Base-by-base conservation (phyloP, 306 rosid genomes). In the Bauhinia variegata region DNA sequence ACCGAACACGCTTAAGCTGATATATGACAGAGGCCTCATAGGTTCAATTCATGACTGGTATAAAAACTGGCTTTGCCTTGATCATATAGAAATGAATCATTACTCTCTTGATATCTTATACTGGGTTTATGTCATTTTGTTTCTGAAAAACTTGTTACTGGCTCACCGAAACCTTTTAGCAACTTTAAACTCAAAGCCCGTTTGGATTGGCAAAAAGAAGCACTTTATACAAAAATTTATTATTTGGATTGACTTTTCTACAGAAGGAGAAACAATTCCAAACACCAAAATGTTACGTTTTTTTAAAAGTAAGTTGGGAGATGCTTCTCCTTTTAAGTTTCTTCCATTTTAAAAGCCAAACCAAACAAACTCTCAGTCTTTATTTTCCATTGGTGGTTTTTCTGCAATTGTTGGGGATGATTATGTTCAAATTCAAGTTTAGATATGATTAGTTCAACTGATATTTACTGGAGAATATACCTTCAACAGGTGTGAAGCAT, bases 1-100 rank as follows among this genome's bases (percentile, higher is more conserved):
- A 76, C 89, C 80, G 9, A 90, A 90, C 79, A 88, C 96, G 14
- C 92, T 90, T 3, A 93, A 93, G 89, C 66, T 93, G 74, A 69
- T 93, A 59, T 88, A 88, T 53, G 99, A 93, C 72, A 82, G 99
- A 86, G 99, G 99, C 63, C 91, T 93, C 38, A 81, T 93, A 16
- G 99, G 99, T 80, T 17, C 88, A 10, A 53, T 70, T 60, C 96
- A 93, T 70, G 86, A 70, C 85, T 93, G 95, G 97, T 93, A 86
- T 37, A 80, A 66, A 53, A 65, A 23, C 36, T 64, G 36, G 7
- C 41, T 57, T 57, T 31, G 9, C 48, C 48, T 67, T 31, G 34
- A 70, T 50, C 15, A 36, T 68, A 54, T 4, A 14, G 16, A 33
- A 14, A 19, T 36, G 5, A 39, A 46, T 16, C 12, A 13, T 38